Base-by-base conservation (phyloP, 1,284 basidiomycete species). In the Ganoderma lingzhi region DNA sequence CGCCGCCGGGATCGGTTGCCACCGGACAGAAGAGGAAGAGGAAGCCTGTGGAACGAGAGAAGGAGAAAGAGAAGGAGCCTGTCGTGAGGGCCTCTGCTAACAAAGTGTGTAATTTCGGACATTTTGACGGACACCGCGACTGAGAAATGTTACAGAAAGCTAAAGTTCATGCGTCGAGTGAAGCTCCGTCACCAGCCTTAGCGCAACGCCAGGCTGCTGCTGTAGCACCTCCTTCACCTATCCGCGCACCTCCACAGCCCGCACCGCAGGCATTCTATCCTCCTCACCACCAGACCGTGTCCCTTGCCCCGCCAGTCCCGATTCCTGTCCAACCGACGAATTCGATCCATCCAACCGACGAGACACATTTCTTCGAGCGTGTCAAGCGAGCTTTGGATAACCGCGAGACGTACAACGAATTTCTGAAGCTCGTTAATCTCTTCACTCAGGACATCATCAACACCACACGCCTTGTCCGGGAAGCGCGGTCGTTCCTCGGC, bases 361-460 rank as follows among this genome's bases (percentile, higher is more conserved):
- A 97, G 70, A 87, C 91, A 0, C 91, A 93, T 65, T 98, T 99
- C 84, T 99, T 99, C 78, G 96, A 98, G 75, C 92, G 94, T 55
- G 95, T 98, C 75, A 96, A 96, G 80, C 93, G 93, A 70, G 87
- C 89, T 59, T 86, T 98, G 70, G 96, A 97, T 76, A 95, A 93
- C 78, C 91, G 95, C 51, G 91, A 96, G 65, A 92, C 93, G 4
- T 99, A 98, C 83, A 94, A 97, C 80, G 97, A 99, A 82, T 99
- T 99, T 83, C 84, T 99, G 74, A 98, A 97, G 80, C 85, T 98
- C 67, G 89, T 98, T 78, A 99, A 99, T 79, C 86, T 99, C 1
- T 99, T 97, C 80, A 94, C 96, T 2, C 96, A 98, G 79, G 96
- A 97, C 68, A 92, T 95, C 76, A 97, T 99, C 76, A 96, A 98